These are phyloP conservation scores for Phialophora expanda DNA, from an alignment of 2,329 filamentous ascomycete genomes.

Conservation along the genomic window DNA sequence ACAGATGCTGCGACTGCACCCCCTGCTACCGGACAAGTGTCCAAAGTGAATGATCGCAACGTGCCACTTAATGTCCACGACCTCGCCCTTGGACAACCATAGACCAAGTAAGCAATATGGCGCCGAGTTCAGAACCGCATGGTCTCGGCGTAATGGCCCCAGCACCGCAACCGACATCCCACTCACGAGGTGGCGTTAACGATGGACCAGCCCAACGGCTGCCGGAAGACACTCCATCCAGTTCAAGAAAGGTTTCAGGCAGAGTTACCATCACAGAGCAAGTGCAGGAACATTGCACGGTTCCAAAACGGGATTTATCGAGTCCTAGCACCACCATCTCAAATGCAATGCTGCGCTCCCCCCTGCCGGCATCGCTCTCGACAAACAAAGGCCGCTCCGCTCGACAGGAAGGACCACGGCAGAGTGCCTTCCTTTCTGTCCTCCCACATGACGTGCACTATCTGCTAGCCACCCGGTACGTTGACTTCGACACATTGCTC, in stretches of 20 bases:
- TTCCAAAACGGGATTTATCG: background rate
- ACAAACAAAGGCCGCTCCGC: constrained; percentile 1
- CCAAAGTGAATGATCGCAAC: background rate
- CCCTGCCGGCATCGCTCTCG: constrained; percentile 4
- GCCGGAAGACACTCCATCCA: background rate
- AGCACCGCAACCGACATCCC: constrained; percentile 4
- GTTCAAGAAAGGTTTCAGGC: constrained; percentile 7
- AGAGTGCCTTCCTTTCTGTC: constrained; percentile 26
- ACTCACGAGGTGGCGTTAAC: background rate
- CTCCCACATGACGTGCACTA: constrained; percentile 31
- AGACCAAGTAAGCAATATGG: constrained; percentile 8
- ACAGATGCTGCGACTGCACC: background rate
- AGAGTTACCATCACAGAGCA: constrained; percentile 7
- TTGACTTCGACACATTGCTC: constrained; percentile 34
- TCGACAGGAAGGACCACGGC: background rate
- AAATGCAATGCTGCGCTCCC: constrained; percentile 6
- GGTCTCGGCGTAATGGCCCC: background rate
- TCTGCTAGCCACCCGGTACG: constrained; percentile 22
- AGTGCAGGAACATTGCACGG: background rate
- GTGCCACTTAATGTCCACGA: background rate
- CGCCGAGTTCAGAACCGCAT: background rate
- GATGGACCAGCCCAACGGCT: constrained; percentile 1
- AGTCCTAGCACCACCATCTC: constrained; percentile 3
- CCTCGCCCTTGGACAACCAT: background rate
- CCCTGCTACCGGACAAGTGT: constrained; percentile 9